Evolutionary conservation across 441 rosid species (phyloP).

Genomic region (Erodium moschatum): DNA sequence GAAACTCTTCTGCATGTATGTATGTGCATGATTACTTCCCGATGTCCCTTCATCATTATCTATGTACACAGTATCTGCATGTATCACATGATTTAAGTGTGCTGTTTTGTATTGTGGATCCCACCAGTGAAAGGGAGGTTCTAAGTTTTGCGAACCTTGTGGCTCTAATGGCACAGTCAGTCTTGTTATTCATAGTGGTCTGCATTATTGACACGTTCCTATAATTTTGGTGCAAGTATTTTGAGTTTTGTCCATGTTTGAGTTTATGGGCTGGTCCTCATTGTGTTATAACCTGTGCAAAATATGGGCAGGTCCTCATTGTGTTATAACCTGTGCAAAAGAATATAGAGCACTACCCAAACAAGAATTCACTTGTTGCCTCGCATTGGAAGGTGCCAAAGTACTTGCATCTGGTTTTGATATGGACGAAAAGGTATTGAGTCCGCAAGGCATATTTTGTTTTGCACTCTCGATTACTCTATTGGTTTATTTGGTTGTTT

Average conservation of each 20-base stretch:
- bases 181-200: neutral
- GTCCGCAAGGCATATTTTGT: neutral
- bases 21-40: neutral
- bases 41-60: neutral
- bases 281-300: slow-evolving; percentile 84
- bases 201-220: neutral
- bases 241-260: slow-evolving; percentile 13
- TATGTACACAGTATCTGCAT: neutral
- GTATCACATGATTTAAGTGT: neutral
- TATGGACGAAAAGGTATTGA: slow-evolving; percentile 68
- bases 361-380: slow-evolving; percentile 79
- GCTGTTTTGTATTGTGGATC: neutral
- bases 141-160: neutral
- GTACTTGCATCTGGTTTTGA: slow-evolving; percentile 87
- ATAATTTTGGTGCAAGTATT: neutral
- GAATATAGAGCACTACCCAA: slow-evolving; percentile 66
- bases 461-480: neutral
- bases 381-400: slow-evolving; percentile 91
- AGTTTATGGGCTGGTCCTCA: slow-evolving; percentile 59
- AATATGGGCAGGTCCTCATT: slow-evolving; percentile 72
- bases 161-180: neutral
- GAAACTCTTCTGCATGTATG: neutral
- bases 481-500: slow-evolving; percentile 3
- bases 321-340: slow-evolving; percentile 84
- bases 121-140: neutral